A percentile compares a stretch with the other conserved stretches of the same genome.
phyloP scores from a whole-genome alignment of 2,329 filamentous ascomycete species.

The Fusarium subglutinans region DNA sequence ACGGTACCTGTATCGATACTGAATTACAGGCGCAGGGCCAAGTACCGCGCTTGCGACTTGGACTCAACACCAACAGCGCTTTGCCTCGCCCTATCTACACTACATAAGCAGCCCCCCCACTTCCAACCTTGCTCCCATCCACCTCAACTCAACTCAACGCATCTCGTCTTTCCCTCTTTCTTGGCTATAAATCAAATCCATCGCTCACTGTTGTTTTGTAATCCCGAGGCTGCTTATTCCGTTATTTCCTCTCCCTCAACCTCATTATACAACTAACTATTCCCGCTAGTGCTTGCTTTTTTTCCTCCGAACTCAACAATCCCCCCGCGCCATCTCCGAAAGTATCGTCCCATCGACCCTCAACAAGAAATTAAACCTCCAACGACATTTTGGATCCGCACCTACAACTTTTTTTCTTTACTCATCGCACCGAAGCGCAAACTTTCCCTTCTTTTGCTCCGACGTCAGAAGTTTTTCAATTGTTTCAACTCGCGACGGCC shows the following conservation, averaged over 20 bases:
- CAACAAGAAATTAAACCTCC: constrained; percentile 26
- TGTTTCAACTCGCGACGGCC: constrained; percentile 24
- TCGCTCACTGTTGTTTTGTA: constrained; percentile 16
- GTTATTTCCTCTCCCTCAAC: background rate
- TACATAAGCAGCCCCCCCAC: constrained; percentile 23
- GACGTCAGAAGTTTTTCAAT: background rate
- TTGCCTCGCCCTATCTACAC: constrained; percentile 14
- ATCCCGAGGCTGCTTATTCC: background rate
- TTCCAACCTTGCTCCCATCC: constrained; percentile 29
- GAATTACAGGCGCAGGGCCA: background rate
- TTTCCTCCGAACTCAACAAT: constrained; percentile 23
- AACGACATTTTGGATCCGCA: constrained; percentile 8
- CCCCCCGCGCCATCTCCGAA: constrained; percentile 25
- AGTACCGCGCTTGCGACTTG: constrained; percentile 17
- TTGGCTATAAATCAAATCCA: constrained; percentile 9
- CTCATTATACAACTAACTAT: background rate
- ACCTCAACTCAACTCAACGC: background rate
- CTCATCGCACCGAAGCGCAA: background rate
- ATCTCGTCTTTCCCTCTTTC: background rate
- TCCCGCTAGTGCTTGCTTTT: background rate
- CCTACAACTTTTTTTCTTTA: background rate
- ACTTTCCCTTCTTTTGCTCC: background rate
- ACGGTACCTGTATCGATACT: background rate
- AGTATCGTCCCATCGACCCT: constrained; percentile 26
- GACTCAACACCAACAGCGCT: constrained; percentile 34